Evolutionary conservation across 306 rosid species (phyloP), one percentile per base, ranked within the genome.

Genomic region (Clitoria ternatea): DNA sequence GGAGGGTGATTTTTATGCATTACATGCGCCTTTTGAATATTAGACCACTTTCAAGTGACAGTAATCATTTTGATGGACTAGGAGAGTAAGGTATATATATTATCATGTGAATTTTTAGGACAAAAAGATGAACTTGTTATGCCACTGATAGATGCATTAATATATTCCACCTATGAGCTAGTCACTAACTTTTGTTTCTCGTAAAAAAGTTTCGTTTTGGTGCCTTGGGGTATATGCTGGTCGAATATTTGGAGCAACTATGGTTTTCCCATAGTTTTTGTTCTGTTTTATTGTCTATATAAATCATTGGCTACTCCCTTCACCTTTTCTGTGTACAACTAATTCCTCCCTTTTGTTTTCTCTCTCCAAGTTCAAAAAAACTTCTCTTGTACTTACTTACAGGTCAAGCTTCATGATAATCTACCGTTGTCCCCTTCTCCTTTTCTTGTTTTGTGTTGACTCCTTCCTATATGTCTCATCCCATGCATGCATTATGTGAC

Each of bases 191-290:
- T n/a, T n/a, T n/a, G n/a, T n/a, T n/a, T n/a, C n/a, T n/a, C n/a
- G n/a, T n/a, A n/a, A n/a, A n/a, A n/a, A n/a, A n/a, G n/a, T n/a
- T n/a, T n/a, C n/a, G n/a, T n/a, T n/a, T n/a, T n/a, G n/a, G n/a
- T n/a, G n/a, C n/a, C n/a, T n/a, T n/a, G 73, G 77, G 35, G 72
- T 14, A 74, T 74, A 80, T 74, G 77, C 80, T 19, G 0, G 4
- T 50, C 10, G 77, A 67, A 79, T 79, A 79, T 68, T 19, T 55
- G 35, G 4, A 23, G 4, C 0, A 12, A 42, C 49, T 69, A 22
- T 7, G 43, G 17, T 40, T 33, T 3, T 15, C 2, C 12, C 2
- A 27, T 14, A 22, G 10, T 11, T 4, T 44, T 4, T 47, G 8
- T 39, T 63, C 6, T 15, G 18, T 42, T 57, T 2, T 30, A 6